Conservation (phyloP, 805 yeast genomes). For the Sugiyamaella chiloensis region DNA sequence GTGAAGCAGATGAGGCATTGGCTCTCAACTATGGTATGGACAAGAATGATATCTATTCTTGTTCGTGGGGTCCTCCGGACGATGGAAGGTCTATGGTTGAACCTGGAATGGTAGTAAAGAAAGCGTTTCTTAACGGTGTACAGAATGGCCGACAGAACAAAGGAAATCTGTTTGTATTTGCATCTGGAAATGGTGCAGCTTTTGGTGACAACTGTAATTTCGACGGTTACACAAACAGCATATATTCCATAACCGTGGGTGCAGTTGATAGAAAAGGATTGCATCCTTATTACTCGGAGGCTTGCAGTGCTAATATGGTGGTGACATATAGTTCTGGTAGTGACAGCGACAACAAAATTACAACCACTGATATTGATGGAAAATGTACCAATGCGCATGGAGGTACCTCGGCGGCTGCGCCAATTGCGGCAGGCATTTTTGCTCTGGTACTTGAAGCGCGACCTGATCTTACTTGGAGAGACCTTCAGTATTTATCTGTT, state of each 20-base stretch:
- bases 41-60: conserved; percentile 87
- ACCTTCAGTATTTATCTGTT: conserved; percentile 80
- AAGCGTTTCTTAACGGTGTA: conserved; percentile 82
- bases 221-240: conserved; percentile 96
- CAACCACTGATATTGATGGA: conserved; percentile 74
- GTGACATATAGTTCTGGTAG: conserved; percentile 92
- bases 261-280: conserved; percentile 84
- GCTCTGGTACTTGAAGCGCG: conserved; percentile 78
- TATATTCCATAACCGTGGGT: conserved; percentile 90
- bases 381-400: conserved; percentile 77
- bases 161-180: conserved; percentile 91
- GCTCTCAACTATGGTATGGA: conserved; percentile 78
- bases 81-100: conserved; percentile 84
- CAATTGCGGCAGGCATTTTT: conserved; percentile 94
- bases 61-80: conserved; percentile 99
- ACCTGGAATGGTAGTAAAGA: conserved; percentile 73
- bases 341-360: conserved; percentile 56
- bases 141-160: conserved; percentile 74
- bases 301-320: conserved; percentile 92
- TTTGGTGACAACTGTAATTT: conserved; percentile 88
- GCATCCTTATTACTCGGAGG: conserved; percentile 88
- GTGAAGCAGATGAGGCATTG: conserved; percentile 87
- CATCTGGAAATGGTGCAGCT: conserved; percentile 90
- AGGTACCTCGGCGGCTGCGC: conserved; percentile 99
- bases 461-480: conserved; percentile 92